Base-by-base conservation (phyloP, 2,329 filamentous ascomycete genomes). In the Diplodia scrobiculata region DNA sequence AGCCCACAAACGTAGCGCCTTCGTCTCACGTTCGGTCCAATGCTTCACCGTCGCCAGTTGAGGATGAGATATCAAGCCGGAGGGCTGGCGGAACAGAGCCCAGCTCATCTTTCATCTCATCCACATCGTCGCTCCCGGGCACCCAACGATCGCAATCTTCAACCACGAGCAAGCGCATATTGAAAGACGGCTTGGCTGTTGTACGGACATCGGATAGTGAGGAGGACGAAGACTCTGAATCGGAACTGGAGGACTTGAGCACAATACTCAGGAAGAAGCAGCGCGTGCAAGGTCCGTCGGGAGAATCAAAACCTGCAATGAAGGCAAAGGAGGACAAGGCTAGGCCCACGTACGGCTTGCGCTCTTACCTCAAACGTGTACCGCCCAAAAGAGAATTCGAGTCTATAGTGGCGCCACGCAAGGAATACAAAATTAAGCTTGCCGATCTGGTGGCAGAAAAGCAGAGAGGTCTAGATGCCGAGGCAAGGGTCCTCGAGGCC, bases 161-260 rank as follows among this genome's bases (percentile, higher is more conserved):
- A 41, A 71, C 32, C 73, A 71, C 68, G 75, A 86, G 74, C 80
- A 86, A 71, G 77, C 74, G 79, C 17, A 67, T 86, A 13, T 79
- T 89, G 65, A 89, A 80, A 67, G 79, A 83, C 70, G 85, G 85
- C 2, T 74, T 75, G 63, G 70, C 71, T 10, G 69, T 77, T 1
- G 80, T 93, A 27, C 82, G 83, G 53, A 88, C 86, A 64, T 92
- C 91, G 0, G 91, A 93, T 72, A 89, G 89, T 10, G 89, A 90
- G n/a, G 84, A 84, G 19, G 84, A 45, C 17, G 17, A 83, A 32
- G 58, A 62, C 29, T 73, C 66, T 1, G 62, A 52, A 25, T 54
- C 48, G 7, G 84, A 82, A 1, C 72, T 86, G 21, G 83, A 84
- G 67, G 82, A 84, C 32, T 25, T 63, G 14, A 45, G 25, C 41